Conservation (phyloP, 495 filamentous ascomycete genomes). For the Friedmanniomyces endolithicus region DNA sequence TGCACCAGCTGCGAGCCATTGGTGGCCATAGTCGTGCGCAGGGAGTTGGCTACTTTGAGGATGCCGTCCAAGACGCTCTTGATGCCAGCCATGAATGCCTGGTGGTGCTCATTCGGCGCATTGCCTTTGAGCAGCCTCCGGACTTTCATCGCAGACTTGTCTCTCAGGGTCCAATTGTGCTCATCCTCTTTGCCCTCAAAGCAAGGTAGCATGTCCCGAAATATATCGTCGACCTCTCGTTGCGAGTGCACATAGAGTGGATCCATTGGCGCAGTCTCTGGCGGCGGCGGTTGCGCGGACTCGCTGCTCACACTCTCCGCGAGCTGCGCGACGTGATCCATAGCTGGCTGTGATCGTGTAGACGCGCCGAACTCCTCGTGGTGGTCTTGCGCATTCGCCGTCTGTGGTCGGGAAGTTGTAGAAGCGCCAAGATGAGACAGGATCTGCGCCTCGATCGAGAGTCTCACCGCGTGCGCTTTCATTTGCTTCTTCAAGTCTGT, state of each 20-base stretch:
- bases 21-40: constrained; percentile 79
- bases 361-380: constrained; percentile 19
- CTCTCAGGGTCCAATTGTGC: constrained; percentile 76
- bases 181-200: constrained; percentile 90
- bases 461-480: constrained; percentile 63
- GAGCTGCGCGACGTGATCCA: constrained; percentile 21
- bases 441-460: constrained; percentile 70
- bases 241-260: constrained; percentile 69
- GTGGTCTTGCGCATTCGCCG: not conserved
- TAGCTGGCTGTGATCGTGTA: constrained; percentile 23
- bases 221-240: constrained; percentile 71
- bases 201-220: constrained; percentile 60
- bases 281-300: constrained; percentile 22
- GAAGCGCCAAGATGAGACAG: constrained; percentile 42
- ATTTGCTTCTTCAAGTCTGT: constrained; percentile 76
- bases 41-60: constrained; percentile 71
- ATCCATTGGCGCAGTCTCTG: constrained; percentile 55
- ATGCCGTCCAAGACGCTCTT: constrained; percentile 76
- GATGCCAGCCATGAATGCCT: constrained; percentile 52
- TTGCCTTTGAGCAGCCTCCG: constrained; percentile 74
- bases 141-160: constrained; percentile 62
- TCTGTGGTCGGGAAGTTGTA: constrained; percentile 38
- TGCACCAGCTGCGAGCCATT: constrained; percentile 75
- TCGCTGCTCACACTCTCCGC: constrained; percentile 28
- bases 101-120: constrained; percentile 61